These are phyloP conservation scores for Talinum fruticosum DNA, from an alignment of 148 eudicot species.

Conservation along the genomic window DNA sequence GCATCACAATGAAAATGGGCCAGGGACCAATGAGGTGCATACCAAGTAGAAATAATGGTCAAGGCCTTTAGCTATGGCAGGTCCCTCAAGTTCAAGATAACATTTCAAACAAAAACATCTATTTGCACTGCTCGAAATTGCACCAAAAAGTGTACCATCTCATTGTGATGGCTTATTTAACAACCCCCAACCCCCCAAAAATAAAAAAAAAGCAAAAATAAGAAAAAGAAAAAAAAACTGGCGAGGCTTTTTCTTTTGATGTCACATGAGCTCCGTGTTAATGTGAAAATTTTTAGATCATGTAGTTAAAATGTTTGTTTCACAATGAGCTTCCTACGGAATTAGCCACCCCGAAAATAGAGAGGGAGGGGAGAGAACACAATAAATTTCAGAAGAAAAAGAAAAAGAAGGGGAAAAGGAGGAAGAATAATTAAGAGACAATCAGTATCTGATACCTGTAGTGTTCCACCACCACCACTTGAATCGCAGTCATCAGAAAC, in stretches of 20 bases:
- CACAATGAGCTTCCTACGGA: not conserved
- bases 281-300: not conserved
- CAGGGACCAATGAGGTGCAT: not conserved
- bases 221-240: not conserved
- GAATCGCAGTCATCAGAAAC: conserved; percentile 93
- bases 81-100: not conserved
- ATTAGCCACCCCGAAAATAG: not conserved
- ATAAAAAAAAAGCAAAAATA: not conserved
- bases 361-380: not conserved
- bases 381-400: too few relatives aligned
- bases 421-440: not conserved
- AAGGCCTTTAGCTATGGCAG: not conserved
- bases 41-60: not conserved
- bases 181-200: not conserved
- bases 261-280: not conserved
- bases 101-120: too few relatives aligned
- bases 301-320: not conserved
- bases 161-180: not conserved
- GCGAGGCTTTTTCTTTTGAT: not conserved
- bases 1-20: too few relatives aligned
- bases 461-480: conserved; percentile 86
- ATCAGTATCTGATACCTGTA: conserved; percentile 53
- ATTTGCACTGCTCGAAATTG: not conserved
- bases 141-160: not conserved
- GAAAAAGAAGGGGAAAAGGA: too few relatives aligned